Evolutionary conservation across 1,284 basidiomycete genomes (phyloP).

Genomic region (Malassezia obtusa): DNA sequence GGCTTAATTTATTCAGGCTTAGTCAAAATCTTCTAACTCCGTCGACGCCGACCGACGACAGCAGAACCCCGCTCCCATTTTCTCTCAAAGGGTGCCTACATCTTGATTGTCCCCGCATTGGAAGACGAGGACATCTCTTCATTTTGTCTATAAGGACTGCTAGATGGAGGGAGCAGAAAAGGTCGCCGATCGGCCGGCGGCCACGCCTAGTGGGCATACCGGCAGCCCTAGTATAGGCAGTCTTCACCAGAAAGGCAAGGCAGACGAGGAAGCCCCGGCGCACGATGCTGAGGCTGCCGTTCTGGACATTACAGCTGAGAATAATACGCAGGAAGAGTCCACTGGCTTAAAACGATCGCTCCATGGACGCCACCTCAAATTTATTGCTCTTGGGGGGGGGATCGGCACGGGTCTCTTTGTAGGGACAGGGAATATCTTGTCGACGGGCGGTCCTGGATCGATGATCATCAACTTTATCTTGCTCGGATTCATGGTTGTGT

Average conservation of each 20-base stretch:
- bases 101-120: no score
- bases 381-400: conserved; percentile 39
- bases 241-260: no score
- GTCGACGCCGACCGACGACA: no score
- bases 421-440: conserved; percentile 58
- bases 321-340: background rate
- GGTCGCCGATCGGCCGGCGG: background rate
- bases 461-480: conserved; percentile 48
- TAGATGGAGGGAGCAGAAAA: background rate
- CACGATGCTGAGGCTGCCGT: background rate
- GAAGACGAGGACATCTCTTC: no score
- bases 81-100: no score
- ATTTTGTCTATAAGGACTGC: background rate
- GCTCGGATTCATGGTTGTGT: conserved; percentile 36
- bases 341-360: conserved; percentile 3
- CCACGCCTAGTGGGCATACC: background rate
- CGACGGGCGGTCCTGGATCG: conserved; percentile 50
- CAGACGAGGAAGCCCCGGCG: background rate
- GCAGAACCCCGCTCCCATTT: no score
- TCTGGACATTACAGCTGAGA: background rate
- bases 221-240: no score
- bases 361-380: conserved; percentile 26
- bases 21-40: background rate
- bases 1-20: background rate
- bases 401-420: conserved; percentile 56